A percentile compares a stretch with the other conserved stretches of the same genome.
These are phyloP conservation scores for Calocybe gangraenosa DNA, from an alignment of 768 basidiomycete species.

Conservation along the genomic window DNA sequence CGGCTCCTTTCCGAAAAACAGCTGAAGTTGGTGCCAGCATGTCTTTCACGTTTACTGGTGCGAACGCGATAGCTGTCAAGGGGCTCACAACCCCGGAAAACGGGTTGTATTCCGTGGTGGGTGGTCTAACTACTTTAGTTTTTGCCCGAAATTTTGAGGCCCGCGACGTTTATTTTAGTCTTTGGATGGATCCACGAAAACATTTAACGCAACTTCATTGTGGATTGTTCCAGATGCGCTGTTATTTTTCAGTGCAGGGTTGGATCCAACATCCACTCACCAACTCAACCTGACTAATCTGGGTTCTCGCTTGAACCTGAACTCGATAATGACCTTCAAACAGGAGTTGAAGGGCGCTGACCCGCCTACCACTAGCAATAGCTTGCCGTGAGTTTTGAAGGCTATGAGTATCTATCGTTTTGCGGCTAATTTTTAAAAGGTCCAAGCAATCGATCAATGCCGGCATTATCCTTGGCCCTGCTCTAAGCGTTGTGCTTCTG, in stretches of 20 bases:
- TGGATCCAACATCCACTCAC: constrained; percentile 12
- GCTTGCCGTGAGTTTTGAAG: not conserved
- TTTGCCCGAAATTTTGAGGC: not conserved
- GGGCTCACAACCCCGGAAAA: constrained; percentile 11
- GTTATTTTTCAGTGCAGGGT: constrained; percentile 16
- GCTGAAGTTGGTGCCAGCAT: constrained; percentile 12
- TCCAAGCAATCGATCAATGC: constrained; percentile 4
- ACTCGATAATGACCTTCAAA: constrained; percentile 17
- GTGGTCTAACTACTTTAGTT: not conserved
- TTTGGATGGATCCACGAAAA: constrained; percentile 11
- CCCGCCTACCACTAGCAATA: not conserved
- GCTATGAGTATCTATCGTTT: too few relatives aligned
- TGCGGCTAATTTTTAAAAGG: not conserved
- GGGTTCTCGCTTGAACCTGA: constrained; percentile 13
- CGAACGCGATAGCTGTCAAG: constrained; percentile 14
- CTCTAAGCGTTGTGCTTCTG: constrained; percentile 5
- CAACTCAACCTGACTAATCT: constrained; percentile 15
- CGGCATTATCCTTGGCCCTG: constrained; percentile 13
- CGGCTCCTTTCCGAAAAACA: constrained; percentile 13
- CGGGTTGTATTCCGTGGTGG: constrained; percentile 17
- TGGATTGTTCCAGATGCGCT: constrained; percentile 17
- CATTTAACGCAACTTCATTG: constrained; percentile 14
- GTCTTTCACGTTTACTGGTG: constrained; percentile 16
- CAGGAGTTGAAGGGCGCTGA: constrained; percentile 4
- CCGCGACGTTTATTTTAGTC: constrained; percentile 5